Base-by-base conservation (phyloP, 2,329 filamentous ascomycete genomes). In the Fulvia fulva region DNA sequence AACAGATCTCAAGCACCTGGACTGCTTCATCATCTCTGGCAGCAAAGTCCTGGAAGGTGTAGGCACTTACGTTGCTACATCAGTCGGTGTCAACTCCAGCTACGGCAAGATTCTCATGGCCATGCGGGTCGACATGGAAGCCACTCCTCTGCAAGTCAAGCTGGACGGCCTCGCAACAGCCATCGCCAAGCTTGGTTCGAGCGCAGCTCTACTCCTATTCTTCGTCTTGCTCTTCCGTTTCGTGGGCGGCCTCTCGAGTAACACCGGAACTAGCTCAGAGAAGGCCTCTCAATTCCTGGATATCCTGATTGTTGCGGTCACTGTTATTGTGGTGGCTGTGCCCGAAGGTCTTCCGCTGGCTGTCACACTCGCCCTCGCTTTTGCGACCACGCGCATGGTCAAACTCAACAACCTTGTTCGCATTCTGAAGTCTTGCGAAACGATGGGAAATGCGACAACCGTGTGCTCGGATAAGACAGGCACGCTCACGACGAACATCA, bases 21-120 rank as follows among this genome's bases (percentile, higher is more conserved):
- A 92, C 66, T 89, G 89, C 0, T 93, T 93, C 73, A 91, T 96
- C 66, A 89, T 96, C 66, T 96, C 91, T 30, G 92, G 89, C 47
- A 87, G 87, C 3, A 91, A 90, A 65, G 85, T 93, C 11, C 84
- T 85, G 0, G 87, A 91, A 67, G 89, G 89, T 55, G 81, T 91
- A 6, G 89, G 90, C 16, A 85, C 83, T 5, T 92, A 90, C 71
- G 72, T 93, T 54, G 88, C 91, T 52, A 90, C 88, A 1, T 83
- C 88, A 1, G 85, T 87, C n/a, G 89, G 89, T 62, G 80, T 87
- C 44, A 83, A 92, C 72, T 90, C 88, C 0, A 87, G 83, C 46
- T 87, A 89, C 67, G 89, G 89, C 55, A 89, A 90, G 67, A 91
- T 86, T 2, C 81, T 92, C 75, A 88, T 92, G 83, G 89, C 88